Conservation (phyloP, 306 rosid genomes). For the Sphenostylis stenocarpa region DNA sequence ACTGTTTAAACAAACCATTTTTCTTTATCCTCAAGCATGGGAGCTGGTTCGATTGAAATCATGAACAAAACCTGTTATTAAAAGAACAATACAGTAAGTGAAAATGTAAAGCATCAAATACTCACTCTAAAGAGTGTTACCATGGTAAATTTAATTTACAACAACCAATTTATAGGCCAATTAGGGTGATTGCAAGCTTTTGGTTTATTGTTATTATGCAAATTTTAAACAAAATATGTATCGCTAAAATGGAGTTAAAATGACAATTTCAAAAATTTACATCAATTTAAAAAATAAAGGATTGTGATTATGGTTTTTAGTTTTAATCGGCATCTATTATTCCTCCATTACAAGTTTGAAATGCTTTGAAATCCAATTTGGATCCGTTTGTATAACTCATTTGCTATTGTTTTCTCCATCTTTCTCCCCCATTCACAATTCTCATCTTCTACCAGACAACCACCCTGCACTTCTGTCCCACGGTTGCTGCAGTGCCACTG, state of each 20-base stretch:
- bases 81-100: background rate
- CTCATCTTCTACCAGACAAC: too few species aligned
- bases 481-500: too few species aligned
- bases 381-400: too few species aligned
- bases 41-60: constrained; percentile 99
- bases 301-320: background rate
- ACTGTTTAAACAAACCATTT: constrained; percentile 97
- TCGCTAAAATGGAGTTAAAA: too few species aligned
- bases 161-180: background rate
- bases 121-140: background rate
- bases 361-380: too few species aligned
- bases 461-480: too few species aligned
- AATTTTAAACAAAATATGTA: too few species aligned
- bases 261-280: too few species aligned
- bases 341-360: background rate
- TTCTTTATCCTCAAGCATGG: constrained; percentile 99
- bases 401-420: too few species aligned
- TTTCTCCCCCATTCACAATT: too few species aligned
- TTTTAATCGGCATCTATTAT: background rate
- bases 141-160: background rate
- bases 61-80: constrained; percentile 83
- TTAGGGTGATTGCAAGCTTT: background rate
- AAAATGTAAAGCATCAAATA: background rate
- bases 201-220: too few species aligned
- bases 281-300: too few species aligned